Base-by-base conservation (phyloP, 805 yeast species). In the Candida chilensis region DNA sequence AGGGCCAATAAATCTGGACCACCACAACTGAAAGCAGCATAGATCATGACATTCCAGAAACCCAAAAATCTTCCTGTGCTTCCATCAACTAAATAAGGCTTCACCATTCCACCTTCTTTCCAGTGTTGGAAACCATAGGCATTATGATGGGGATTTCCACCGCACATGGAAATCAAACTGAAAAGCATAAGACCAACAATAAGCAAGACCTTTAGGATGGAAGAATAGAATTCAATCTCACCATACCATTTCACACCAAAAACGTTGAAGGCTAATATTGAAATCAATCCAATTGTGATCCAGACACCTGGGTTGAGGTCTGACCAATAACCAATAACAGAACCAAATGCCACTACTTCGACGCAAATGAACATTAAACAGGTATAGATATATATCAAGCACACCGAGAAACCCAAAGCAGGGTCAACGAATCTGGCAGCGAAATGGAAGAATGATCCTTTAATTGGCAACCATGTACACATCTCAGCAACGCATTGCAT, bases 1-100 rank as follows among this genome's bases (percentile, higher is more conserved):
- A n/a, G n/a, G n/a, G n/a, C n/a, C n/a, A n/a, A 66, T 42, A 78
- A 60, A 54, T 78, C 85, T 12, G 83, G 83, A 16, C 78, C 54
- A 26, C 52, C 66, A 29, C 74, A 61, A 37, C 76, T 71, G 45
- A 75, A 77, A 4, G 82, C 72, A 25, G 80, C 74, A 42, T 72
- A 74, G 39, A 76, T 69, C 29, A 78, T 57, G 32, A 71, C 75
- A 11, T 74, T 69, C 73, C 79, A 74, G 32, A 76, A 62, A 11
- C 78, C 84, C 19, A 74, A 54, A 49, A 80, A 77, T 37, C 65
- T 66, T 27, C 85, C 87, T 17, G 80, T 65, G 33, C 54, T 49
- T 16, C 85, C 85, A 7, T 42, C 47, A 2, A 59, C 53, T 30
- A 71, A 41, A 41, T 74, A 71, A 32, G 46, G 28, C 22, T 33